Evolutionary conservation across 2,329 filamentous ascomycete species (phyloP).

Genomic region (Neofusicoccum parvum): DNA sequence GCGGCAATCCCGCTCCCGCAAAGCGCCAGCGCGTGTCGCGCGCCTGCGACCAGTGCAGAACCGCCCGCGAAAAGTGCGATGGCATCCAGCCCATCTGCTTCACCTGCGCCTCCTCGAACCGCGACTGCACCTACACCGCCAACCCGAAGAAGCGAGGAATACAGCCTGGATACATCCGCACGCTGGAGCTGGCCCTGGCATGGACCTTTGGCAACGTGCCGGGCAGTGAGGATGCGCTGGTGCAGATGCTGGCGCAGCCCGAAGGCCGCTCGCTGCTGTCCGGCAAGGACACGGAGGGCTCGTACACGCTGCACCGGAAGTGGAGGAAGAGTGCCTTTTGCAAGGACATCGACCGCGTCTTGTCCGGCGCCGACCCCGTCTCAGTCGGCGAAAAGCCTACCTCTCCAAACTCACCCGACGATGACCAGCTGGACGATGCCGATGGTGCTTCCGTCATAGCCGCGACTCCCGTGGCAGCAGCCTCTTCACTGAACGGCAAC

Average conservation of each 20-base stretch:
- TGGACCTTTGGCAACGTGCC: constrained; percentile 66
- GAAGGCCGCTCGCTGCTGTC: constrained; percentile 53
- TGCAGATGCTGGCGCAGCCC: constrained; percentile 54
- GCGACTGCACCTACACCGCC: constrained; percentile 71
- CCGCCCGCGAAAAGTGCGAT: constrained; percentile 72
- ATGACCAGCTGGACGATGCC: constrained; percentile 17
- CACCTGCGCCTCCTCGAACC: constrained; percentile 64
- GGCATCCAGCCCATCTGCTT: constrained; percentile 68
- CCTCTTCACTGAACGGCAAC: not conserved
- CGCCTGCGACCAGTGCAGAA: constrained; percentile 70
- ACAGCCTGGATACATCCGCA: constrained; percentile 77
- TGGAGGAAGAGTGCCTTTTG: constrained; percentile 67
- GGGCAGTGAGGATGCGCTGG: constrained; percentile 61
- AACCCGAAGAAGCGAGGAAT: constrained; percentile 76
- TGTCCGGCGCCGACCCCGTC: constrained; percentile 50
- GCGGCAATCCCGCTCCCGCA: constrained; percentile 26
- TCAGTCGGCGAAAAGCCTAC: constrained; percentile 22
- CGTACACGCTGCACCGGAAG: constrained; percentile 60
- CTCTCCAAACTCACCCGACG: constrained; percentile 23
- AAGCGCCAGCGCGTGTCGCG: constrained; percentile 67
- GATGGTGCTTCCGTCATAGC: constrained; percentile 7
- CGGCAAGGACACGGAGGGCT: constrained; percentile 56
- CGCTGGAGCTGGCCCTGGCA: constrained; percentile 69
- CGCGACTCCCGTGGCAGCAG: not conserved
- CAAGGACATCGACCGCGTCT: constrained; percentile 63